Evolutionary conservation across 208 protist genomes (phyloP).

Genomic region (Trypanosoma theileri): DNA sequence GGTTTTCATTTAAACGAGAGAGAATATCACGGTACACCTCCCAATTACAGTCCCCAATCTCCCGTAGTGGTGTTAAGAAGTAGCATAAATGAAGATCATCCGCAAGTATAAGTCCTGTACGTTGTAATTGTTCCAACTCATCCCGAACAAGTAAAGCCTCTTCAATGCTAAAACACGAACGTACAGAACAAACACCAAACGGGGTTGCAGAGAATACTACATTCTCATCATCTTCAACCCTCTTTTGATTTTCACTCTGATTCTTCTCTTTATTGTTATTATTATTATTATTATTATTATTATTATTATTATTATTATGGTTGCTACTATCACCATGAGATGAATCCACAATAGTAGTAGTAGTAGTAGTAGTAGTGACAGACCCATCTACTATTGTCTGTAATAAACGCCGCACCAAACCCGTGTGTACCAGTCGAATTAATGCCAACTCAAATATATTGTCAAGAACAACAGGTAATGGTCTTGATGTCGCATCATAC

Average conservation of each 20-base stretch:
- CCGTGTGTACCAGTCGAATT: conserved; percentile 6
- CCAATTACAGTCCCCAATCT: conserved; percentile 81
- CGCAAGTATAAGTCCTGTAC: conserved; percentile 73
- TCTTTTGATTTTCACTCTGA: not conserved
- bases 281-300: not conserved
- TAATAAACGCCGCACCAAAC: conserved; percentile 13
- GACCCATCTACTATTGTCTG: too few species aligned
- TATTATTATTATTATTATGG: too few species aligned
- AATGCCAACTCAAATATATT: conserved; percentile 10
- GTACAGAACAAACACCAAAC: conserved; percentile 73
- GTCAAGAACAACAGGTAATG: conserved; percentile 5
- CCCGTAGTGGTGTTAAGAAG: conserved; percentile 83
- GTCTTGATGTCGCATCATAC: conserved; percentile 16
- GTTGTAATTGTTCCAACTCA: conserved; percentile 69
- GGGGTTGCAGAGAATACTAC: conserved; percentile 44
- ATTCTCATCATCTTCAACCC: not conserved
- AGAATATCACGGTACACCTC: conserved; percentile 58
- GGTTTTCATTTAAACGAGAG: conserved; percentile 58
- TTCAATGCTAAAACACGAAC: conserved; percentile 81
- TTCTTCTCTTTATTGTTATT: not conserved
- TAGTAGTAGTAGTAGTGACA: too few species aligned
- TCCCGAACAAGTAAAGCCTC: conserved; percentile 69
- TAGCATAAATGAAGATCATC: conserved; percentile 92
- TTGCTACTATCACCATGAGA: too few species aligned
- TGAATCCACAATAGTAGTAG: too few species aligned